Evolutionary conservation across 805 yeast genomes (phyloP).

Genomic region (Candida namnaoensis): DNA sequence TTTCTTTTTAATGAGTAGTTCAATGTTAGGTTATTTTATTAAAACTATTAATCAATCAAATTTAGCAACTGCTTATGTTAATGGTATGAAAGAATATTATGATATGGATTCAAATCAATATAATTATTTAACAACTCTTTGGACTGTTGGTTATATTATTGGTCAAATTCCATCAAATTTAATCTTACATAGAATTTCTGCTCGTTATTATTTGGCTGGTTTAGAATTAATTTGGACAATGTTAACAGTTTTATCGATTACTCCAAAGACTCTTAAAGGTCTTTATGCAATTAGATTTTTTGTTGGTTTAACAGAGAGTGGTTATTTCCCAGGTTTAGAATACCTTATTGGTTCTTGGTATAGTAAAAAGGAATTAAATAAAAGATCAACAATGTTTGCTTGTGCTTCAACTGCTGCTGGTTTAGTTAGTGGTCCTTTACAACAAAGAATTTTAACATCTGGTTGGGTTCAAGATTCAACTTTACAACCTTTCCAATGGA

Average conservation of each 20-base stretch:
- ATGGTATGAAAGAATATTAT: conserved; percentile 35
- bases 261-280: conserved; percentile 12
- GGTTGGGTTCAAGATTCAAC: conserved; percentile 7
- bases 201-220: conserved; percentile 31
- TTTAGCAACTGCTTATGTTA: no score
- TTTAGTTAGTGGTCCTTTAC: no score
- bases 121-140: conserved; percentile 31
- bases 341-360: no score
- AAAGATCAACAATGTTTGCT: no score
- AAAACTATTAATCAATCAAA: conserved; percentile 31
- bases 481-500: conserved; percentile 27
- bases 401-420: no score
- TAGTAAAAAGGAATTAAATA: no score
- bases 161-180: conserved; percentile 38
- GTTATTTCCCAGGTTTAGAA: conserved; percentile 40
- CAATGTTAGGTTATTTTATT: no score
- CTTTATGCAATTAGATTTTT: conserved; percentile 23
- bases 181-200: no score
- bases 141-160: conserved; percentile 38
- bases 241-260: conserved; percentile 22
- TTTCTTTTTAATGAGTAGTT: no score
- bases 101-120: conserved; percentile 30
- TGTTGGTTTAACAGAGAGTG: conserved; percentile 31
- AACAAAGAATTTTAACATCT: no score
- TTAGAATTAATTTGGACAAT: conserved; percentile 34